These are phyloP conservation scores for Nectriaceae sp. DNA, from an alignment of 2,329 filamentous ascomycete species.

Conservation along the genomic window DNA sequence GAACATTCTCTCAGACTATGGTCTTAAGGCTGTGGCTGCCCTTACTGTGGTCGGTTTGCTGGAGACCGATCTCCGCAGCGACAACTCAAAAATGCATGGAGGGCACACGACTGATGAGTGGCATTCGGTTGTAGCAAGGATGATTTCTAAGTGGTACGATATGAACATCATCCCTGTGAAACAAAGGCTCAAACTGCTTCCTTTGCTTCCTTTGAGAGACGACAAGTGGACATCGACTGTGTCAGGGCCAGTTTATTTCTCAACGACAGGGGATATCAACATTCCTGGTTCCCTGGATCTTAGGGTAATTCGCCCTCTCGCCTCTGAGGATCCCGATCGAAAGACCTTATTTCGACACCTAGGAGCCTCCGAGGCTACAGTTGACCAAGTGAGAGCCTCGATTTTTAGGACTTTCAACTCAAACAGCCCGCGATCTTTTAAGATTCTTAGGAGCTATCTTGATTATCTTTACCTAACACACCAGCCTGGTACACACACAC, in stretches of 20 bases:
- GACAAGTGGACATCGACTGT: conserved; percentile 1
- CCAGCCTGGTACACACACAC: background rate
- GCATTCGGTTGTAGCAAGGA: conserved; percentile 7
- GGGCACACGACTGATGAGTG: conserved; percentile 6
- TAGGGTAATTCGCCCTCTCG: background rate
- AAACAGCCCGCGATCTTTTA: background rate
- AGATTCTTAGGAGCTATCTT: background rate
- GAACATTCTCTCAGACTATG: conserved; percentile 1
- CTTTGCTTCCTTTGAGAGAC: conserved; percentile 10
- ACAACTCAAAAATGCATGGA: conserved; percentile 6
- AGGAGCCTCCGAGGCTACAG: conserved; percentile 7
- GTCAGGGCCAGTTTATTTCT: conserved; percentile 5
- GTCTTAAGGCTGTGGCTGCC: background rate
- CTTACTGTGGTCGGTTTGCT: background rate
- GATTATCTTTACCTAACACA: conserved; percentile 17
- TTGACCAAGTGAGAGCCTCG: background rate
- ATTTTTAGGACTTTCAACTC: conserved; percentile 4
- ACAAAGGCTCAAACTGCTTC: background rate
- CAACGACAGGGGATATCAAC: background rate
- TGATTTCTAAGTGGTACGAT: background rate
- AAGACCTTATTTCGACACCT: conserved; percentile 1
- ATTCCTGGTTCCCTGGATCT: conserved; percentile 7
- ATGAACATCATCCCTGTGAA: background rate
- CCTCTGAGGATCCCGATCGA: conserved; percentile 3
- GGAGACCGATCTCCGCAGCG: conserved; percentile 1